A percentile compares a stretch with the other conserved stretches of the same genome.
Conservation (phyloP, 331 rosid genomes). For the Stylosanthes scabra region DNA sequence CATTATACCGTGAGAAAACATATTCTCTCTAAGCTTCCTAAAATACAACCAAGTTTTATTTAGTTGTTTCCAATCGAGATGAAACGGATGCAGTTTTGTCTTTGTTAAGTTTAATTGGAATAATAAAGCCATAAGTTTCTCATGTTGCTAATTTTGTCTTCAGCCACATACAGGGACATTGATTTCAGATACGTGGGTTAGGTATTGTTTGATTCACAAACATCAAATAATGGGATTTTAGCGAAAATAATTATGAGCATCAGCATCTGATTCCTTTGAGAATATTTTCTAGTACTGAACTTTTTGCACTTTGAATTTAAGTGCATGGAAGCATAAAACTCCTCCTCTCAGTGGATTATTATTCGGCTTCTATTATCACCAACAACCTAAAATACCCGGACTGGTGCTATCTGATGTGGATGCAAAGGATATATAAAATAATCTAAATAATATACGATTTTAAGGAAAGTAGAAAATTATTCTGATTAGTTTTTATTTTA, state of each 20-base stretch:
- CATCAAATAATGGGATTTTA: not conserved
- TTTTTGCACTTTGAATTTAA: not conserved
- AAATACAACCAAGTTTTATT: too few relatives aligned
- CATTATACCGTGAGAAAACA: too few relatives aligned
- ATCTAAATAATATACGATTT: constrained; percentile 13
- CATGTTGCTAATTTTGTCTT: not conserved
- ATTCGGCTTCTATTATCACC: constrained; percentile 33
- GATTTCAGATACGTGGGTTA: not conserved
- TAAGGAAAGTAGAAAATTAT: too few relatives aligned
- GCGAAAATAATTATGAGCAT: not conserved
- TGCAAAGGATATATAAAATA: constrained; percentile 11
- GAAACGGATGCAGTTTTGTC: not conserved
- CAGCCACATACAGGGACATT: too few relatives aligned
- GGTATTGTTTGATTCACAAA: not conserved
- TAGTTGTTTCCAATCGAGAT: too few relatives aligned
- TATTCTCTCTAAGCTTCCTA: not conserved
- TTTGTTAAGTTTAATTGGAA: not conserved
- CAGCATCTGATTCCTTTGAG: not conserved
- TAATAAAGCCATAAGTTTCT: not conserved
- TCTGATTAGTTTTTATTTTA: too few relatives aligned
- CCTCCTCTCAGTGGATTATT: constrained; percentile 17
- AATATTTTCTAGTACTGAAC: not conserved
- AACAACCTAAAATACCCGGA: not conserved
- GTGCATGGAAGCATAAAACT: not conserved
- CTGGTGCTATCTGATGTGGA: constrained; percentile 37